phyloP scores from a whole-genome alignment of 805 yeast genomes.

The Ogataea glucozyma region DNA sequence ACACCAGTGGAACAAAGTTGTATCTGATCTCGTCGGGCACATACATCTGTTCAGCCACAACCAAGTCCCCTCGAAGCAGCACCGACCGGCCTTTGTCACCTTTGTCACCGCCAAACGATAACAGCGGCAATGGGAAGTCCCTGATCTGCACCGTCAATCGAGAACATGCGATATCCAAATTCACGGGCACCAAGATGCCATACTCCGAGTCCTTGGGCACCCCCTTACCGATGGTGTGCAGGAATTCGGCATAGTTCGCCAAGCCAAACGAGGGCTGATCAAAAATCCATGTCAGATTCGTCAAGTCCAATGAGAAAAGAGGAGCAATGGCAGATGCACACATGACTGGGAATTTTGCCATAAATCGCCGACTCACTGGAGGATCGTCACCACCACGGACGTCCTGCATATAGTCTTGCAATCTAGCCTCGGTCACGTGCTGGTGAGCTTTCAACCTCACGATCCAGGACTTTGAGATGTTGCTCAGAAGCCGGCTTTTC shows the following conservation, averaged over 20 bases:
- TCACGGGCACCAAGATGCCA: conserved; percentile 55
- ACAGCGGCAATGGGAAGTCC: conserved; percentile 59
- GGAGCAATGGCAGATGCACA: conserved; percentile 44
- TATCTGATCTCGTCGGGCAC: conserved; percentile 45
- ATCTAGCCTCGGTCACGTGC: conserved; percentile 9
- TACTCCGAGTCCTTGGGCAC: conserved; percentile 55
- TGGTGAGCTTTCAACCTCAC: conserved; percentile 22
- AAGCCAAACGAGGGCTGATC: conserved; percentile 54
- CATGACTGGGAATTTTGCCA: conserved; percentile 32
- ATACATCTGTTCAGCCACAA: conserved; percentile 60
- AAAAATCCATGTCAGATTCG: conserved; percentile 48
- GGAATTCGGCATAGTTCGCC: conserved; percentile 46
- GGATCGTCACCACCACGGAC: conserved; percentile 29
- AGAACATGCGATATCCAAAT: conserved; percentile 45
- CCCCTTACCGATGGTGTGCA: conserved; percentile 45
- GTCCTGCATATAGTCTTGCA: neutral
- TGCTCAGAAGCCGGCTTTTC: conserved; percentile 28
- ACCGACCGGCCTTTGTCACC: conserved; percentile 37
- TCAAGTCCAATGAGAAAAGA: conserved; percentile 51
- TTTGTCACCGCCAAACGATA: conserved; percentile 52
- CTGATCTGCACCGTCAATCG: conserved; percentile 46
- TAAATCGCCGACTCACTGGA: conserved; percentile 26
- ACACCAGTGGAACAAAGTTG: conserved; percentile 53
- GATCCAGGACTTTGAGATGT: conserved; percentile 37
- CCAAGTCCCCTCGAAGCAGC: conserved; percentile 47